Base-by-base conservation (phyloP, 768 basidiomycete genomes). In the Amanita subjunquillea region DNA sequence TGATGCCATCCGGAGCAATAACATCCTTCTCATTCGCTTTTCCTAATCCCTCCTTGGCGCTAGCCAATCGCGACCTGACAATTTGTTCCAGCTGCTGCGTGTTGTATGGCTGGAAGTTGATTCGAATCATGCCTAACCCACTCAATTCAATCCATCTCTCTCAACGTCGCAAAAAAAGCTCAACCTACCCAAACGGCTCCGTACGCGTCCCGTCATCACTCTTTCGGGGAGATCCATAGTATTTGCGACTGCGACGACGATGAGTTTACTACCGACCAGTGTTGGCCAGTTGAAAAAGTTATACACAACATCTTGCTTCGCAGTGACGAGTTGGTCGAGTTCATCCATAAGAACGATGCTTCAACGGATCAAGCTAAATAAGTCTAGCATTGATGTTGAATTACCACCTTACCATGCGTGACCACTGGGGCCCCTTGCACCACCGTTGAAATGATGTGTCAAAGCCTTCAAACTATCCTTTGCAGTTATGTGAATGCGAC, bases 281-380 rank as follows among this genome's bases (percentile, higher is more conserved):
- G 93, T 95, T 2, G 96, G 96, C 95, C 96, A 99, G 64, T 99
- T 98, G 77, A 98, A 98, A 69, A 99, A 98, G 62, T 97, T 97
- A 69, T 99, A 99, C 20, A 99, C 88, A 8, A 99, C 95, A 54
- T 99, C 95, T 65, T 99, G 95, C 64, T 96, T 96, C 15, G 87
- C 74, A 1, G 95, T 98, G 59, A 98, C 82, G 27, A 99, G 76
- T 65, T 98, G 96, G 67, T 99, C 96, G 4, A 99, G 77, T 68
- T 99, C 96, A 65, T 99, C 95, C 91, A 99, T 98, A 13, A 99
- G 73, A 4, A 98, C 93, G 4, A 98, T 87, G 53, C 93, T 97
- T 57, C 34, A 39, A 23, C n/a, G n/a, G 20, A 58, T 25, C 3
- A 20, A 30, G 43, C 42, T 8, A 22, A 27, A 25, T 20, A 27